These are phyloP conservation scores for Lactifluus hygrophoroides DNA, from an alignment of 768 basidiomycete genomes.

Conservation along the genomic window DNA sequence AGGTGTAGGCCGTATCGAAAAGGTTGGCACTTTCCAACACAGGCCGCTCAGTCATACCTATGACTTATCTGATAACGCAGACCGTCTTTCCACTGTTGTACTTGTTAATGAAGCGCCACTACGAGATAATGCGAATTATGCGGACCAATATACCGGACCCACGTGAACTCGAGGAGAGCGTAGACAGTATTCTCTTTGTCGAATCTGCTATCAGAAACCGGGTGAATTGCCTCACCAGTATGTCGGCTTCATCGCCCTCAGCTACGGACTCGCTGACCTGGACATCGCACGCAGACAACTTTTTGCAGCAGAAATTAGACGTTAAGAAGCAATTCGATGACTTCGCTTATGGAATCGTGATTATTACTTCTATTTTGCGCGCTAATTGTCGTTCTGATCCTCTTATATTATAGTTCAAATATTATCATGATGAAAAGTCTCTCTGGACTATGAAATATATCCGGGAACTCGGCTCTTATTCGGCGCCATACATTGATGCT, in stretches of 20 bases:
- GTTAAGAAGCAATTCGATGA: constrained; percentile 17
- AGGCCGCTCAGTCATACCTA: too few species aligned
- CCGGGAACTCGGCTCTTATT: not conserved
- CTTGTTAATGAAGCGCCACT: constrained; percentile 17
- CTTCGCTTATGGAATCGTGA: constrained; percentile 21
- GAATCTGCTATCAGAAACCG: not conserved
- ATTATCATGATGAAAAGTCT: not conserved
- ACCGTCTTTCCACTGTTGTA: constrained; percentile 14
- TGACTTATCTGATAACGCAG: not conserved
- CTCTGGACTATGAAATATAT: constrained; percentile 5
- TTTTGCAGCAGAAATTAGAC: constrained; percentile 20
- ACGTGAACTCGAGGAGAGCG: not conserved
- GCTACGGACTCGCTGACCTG: not conserved
- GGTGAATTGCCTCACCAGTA: not conserved
- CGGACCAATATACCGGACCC: too few species aligned
- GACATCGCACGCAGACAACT: constrained; percentile 11
- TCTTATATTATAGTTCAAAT: not conserved
- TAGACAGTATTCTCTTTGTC: not conserved
- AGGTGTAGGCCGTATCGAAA: constrained; percentile 25
- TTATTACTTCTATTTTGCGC: not conserved
- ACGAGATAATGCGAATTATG: constrained; percentile 17
- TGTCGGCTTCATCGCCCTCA: not conserved
- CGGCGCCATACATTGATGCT: constrained; percentile 1
- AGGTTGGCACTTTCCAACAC: constrained; percentile 14
- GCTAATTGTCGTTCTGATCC: not conserved